Evolutionary conservation across 495 filamentous ascomycete genomes (phyloP), one percentile per base, ranked within the genome.

Genomic region (Bryoglossum gracile): DNA sequence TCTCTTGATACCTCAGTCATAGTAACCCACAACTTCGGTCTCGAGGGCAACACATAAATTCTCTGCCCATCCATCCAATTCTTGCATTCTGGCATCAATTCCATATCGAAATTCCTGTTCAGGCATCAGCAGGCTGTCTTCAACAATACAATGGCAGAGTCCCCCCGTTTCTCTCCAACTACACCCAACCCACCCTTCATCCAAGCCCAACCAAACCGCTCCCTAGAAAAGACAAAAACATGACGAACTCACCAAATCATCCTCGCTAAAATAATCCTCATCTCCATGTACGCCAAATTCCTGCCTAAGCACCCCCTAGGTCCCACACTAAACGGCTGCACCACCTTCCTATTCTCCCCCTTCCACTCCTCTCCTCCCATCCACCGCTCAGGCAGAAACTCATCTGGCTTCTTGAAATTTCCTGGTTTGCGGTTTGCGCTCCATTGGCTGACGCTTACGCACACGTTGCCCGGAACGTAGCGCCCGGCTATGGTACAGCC

Each of bases 41-140:
- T 76, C 17, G 63, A 46, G 68, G 71, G 75, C 4, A 74, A 40
- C 3, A 36, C 9, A 18, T 9, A 22, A 14, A 37, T 9, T 9
- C 16, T n/a, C 44, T 47, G 14, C 24, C 34, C 9, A 14, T 36
- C 32, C 30, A 26, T 11, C 44, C 44, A 37, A 11, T 30, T 22
- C 16, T 37, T 14, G 14, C 16, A 22, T 17, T 25, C 33, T 38
- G 25, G 1, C 6, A 16, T n/a, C 9, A 50, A 25, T 25, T 57
- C 56, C 28, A 80, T 59, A 30, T 80, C 72, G 53, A 80, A 78
- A 26, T 60, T 68, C 65, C n/a, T n/a, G n/a, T n/a, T n/a, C n/a
- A n/a, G n/a, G n/a, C n/a, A n/a, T n/a, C n/a, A n/a, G n/a, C n/a
- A n/a, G n/a, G n/a, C n/a, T n/a, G n/a, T n/a, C n/a, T n/a, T n/a